Percentiles rank a stretch among this genome's conserved stretches.
phyloP scores from a whole-genome alignment of 768 basidiomycete species.

The Calocera viscosa region DNA sequence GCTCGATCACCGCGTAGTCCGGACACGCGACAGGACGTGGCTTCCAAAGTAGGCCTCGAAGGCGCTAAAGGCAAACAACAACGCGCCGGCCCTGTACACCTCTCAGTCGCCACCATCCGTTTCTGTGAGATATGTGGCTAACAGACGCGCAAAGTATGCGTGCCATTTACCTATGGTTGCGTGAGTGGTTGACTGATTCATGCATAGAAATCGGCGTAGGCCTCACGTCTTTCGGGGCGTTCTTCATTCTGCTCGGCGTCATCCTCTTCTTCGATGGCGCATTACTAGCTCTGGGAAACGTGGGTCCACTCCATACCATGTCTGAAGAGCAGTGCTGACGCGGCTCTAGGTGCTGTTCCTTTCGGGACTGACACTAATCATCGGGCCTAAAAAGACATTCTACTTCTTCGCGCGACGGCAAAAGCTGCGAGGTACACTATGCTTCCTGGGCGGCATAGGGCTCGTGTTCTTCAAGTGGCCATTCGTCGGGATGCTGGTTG shows the following conservation, averaged over 20 bases:
- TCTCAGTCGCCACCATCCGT: neutral
- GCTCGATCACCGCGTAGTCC: neutral
- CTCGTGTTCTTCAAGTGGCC: constrained; percentile 95
- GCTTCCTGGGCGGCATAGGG: constrained; percentile 79
- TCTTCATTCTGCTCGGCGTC: constrained; percentile 94
- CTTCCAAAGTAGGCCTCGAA: neutral
- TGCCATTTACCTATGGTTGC: neutral
- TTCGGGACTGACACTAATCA: constrained; percentile 87
- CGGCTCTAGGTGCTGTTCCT: constrained; percentile 90
- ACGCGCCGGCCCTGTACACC: neutral
- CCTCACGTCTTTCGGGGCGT: constrained; percentile 83
- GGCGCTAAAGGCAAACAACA: neutral
- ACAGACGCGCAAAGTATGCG: constrained; percentile 41
- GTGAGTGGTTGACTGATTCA: constrained; percentile 4
- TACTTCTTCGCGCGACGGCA: constrained; percentile 95
- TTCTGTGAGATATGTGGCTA: constrained; percentile 34
- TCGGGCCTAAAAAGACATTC: constrained; percentile 93
- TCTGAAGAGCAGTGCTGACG: no score
- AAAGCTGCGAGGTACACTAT: constrained; percentile 79
- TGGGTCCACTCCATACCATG: no score
- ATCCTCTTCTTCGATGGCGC: constrained; percentile 95
- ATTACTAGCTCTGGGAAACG: constrained; percentile 92
- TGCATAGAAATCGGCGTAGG: constrained; percentile 85
- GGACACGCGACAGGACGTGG: neutral
- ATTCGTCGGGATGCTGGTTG: constrained; percentile 82